Conservation (phyloP, 345 rosid genomes). For the Toxicodendron radicans region DNA sequence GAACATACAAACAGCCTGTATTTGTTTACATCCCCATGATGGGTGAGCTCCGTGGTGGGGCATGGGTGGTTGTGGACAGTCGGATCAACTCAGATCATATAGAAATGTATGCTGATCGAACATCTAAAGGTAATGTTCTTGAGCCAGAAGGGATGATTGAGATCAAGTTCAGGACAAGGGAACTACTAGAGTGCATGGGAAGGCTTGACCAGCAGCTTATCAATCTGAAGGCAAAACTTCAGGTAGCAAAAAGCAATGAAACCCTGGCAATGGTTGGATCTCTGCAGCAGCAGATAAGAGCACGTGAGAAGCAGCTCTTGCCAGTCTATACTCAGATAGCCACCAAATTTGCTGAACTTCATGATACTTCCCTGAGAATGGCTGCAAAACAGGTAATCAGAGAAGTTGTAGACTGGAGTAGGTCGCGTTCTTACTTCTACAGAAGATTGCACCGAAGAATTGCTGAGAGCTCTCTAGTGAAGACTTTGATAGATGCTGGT, state of each 20-base stretch:
- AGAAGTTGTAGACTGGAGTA: conserved; percentile 83
- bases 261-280: conserved; percentile 42
- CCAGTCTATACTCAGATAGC: conserved; percentile 91
- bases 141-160: conserved; percentile 99
- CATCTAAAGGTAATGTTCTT: conserved; percentile 94
- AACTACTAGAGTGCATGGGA: conserved; percentile 95
- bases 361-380: conserved; percentile 92
- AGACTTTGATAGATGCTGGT: conserved; percentile 58
- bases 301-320: conserved; percentile 84
- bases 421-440: conserved; percentile 70
- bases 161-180: conserved; percentile 91
- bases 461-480: conserved; percentile 69
- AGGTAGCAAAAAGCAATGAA: conserved; percentile 62
- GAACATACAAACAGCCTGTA: conserved; percentile 96
- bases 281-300: conserved; percentile 67
- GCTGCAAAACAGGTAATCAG: conserved; percentile 91
- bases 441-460: conserved; percentile 73
- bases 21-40: conserved; percentile 96
- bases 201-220: conserved; percentile 83
- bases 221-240: conserved; percentile 57
- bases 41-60: conserved; percentile 99
- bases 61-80: conserved; percentile 99
- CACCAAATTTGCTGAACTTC: conserved; percentile 93
- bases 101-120: conserved; percentile 96
- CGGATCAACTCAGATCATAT: conserved; percentile 88